Conservation (phyloP, 768 basidiomycete species). For the Sutorius australiensis region DNA sequence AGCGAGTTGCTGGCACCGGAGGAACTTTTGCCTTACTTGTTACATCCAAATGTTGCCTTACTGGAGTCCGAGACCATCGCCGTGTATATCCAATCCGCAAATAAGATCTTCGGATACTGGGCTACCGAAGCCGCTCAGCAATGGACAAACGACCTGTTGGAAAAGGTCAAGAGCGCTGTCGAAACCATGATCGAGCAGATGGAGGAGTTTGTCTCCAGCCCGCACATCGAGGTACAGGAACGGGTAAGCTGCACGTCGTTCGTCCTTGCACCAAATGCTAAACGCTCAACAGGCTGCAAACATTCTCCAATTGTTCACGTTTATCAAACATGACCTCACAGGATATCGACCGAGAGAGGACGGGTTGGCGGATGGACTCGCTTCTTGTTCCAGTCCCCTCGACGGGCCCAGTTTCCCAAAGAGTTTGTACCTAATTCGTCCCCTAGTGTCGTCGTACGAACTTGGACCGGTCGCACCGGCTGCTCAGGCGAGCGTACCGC, state of each 20-base stretch:
- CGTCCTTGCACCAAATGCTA: background rate
- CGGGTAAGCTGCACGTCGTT: conserved; percentile 50
- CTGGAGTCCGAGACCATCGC: conserved; percentile 65
- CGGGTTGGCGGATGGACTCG: conserved; percentile 36
- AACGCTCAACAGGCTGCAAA: conserved; percentile 66
- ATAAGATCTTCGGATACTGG: conserved; percentile 88
- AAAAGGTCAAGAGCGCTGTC: conserved; percentile 61
- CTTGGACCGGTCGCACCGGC: conserved; percentile 77
- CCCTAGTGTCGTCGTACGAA: conserved; percentile 72
- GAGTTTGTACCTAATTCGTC: conserved; percentile 80
- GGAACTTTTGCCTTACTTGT: conserved; percentile 65
- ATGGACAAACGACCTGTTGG: conserved; percentile 73
- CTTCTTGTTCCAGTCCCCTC: conserved; percentile 37
- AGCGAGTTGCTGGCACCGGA: conserved; percentile 81
- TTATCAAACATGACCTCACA: conserved; percentile 70
- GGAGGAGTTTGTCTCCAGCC: conserved; percentile 51
- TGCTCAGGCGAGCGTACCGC: conserved; percentile 77
- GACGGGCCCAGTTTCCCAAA: conserved; percentile 68
- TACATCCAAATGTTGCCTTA: conserved; percentile 54
- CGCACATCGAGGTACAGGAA: conserved; percentile 89
- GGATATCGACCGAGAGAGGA: conserved; percentile 44
- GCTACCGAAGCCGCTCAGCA: conserved; percentile 65
- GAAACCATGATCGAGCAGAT: conserved; percentile 59
- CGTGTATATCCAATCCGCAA: conserved; percentile 76
- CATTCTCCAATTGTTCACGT: conserved; percentile 65